Evolutionary conservation across 2,329 filamentous ascomycete species (phyloP).

Genomic region (Pseudogymnoascus sp.): DNA sequence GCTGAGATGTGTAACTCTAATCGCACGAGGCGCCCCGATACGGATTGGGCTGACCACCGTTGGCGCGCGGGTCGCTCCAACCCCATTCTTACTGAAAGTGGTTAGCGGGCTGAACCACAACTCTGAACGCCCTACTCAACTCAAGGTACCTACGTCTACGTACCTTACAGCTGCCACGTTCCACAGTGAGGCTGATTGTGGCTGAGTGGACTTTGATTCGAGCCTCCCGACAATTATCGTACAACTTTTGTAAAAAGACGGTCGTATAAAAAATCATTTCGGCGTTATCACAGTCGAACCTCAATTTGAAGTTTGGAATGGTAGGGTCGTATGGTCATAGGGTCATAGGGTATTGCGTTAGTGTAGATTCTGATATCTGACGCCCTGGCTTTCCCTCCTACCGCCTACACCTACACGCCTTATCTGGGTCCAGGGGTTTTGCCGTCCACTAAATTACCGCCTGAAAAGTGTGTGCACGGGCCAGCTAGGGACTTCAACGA

Average conservation of each 20-base stretch:
- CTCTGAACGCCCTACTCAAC: neutral
- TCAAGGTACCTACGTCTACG: constrained; percentile 3
- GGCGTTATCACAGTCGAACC: neutral
- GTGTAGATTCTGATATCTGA: neutral
- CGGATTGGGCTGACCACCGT: constrained; percentile 1
- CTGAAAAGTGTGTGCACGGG: neutral
- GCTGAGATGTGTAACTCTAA: constrained; percentile 7
- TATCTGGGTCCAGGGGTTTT: constrained; percentile 6
- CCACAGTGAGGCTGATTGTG: neutral
- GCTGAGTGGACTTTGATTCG: neutral
- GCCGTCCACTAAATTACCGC: neutral
- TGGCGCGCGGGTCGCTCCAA: constrained; percentile 6
- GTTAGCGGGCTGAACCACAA: neutral
- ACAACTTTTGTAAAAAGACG: neutral
- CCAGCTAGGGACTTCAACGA: neutral
- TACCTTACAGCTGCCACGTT: constrained; percentile 5
- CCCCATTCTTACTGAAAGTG: neutral
- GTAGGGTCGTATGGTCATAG: neutral
- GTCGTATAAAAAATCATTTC: neutral
- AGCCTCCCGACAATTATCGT: neutral
- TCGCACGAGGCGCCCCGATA: neutral
- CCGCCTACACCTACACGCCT: neutral
- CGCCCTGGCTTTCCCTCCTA: neutral
- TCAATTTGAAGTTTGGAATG: neutral
- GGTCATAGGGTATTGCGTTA: neutral